phyloP scores from a whole-genome alignment of 768 basidiomycete genomes.

The Lactifluus hygrophoroides region DNA sequence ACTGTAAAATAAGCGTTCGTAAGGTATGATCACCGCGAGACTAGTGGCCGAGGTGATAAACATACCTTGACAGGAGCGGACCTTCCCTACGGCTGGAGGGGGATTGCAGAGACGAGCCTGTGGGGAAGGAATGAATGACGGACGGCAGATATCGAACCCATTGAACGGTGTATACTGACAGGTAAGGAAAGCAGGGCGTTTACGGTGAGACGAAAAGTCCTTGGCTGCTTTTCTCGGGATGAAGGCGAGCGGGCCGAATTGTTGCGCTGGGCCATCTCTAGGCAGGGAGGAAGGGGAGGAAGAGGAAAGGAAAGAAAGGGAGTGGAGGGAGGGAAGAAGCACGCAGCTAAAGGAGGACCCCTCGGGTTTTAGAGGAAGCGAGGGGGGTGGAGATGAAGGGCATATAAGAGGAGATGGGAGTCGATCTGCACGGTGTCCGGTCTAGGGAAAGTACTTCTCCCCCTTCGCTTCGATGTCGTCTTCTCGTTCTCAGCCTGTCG shows the following conservation, averaged over 20 bases:
- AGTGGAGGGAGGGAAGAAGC: neutral
- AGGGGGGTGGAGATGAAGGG: neutral
- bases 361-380: conserved; percentile 13
- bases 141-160: neutral
- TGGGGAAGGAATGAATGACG: neutral
- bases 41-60: neutral
- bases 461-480: too few relatives aligned
- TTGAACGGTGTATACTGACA: conserved; percentile 24
- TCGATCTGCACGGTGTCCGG: conserved; percentile 3
- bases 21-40: neutral
- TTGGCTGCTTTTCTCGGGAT: conserved; percentile 24
- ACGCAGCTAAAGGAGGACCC: neutral
- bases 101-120: conserved; percentile 54
- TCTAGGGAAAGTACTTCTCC: neutral
- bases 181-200: conserved; percentile 33
- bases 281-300: neutral
- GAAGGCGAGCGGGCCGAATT: neutral
- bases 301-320: neutral
- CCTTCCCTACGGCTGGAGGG: conserved; percentile 58
- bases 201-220: conserved; percentile 28
- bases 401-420: neutral
- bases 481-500: conserved; percentile 10
- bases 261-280: conserved; percentile 8
- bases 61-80: conserved; percentile 53
- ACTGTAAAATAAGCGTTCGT: conserved; percentile 26